Evolutionary conservation across 306 rosid genomes (phyloP).

Genomic region (Neltuma alba): DNA sequence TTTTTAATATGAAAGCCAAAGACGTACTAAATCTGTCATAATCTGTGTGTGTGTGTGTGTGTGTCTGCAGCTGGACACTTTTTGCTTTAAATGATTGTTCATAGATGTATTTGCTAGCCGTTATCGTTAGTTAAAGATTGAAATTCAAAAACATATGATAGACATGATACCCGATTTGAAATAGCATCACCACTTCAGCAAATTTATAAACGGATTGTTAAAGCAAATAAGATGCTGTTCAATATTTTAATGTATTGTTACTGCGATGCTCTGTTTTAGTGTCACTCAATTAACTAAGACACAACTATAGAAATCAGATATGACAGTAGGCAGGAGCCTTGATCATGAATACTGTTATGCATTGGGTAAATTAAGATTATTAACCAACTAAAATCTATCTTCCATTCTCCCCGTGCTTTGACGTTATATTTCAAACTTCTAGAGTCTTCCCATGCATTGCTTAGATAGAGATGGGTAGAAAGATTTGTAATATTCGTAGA

Average conservation of each 20-base stretch:
- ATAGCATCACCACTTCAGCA: too few species aligned
- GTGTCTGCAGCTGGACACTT: neutral
- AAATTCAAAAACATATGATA: too few species aligned
- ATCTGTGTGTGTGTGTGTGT: neutral
- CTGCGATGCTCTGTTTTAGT: neutral
- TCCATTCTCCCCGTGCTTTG: neutral
- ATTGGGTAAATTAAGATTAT: neutral
- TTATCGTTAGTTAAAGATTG: too few species aligned
- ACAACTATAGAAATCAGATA: neutral
- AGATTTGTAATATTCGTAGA: neutral
- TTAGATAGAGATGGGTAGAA: neutral
- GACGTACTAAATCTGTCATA: neutral
- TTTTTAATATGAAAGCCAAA: neutral
- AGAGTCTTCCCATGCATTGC: neutral
- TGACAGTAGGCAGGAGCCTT: neutral
- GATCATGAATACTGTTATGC: neutral
- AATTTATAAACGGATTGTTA: too few species aligned
- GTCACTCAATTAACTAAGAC: neutral
- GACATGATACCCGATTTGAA: too few species aligned
- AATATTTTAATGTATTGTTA: neutral
- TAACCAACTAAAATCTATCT: neutral
- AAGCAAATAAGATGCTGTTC: neutral
- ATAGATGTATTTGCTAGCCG: too few species aligned
- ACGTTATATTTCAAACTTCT: neutral
- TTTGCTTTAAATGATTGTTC: too few species aligned